Conservation (phyloP, 768 basidiomycete genomes). For the Panaeolus cyanescens region DNA sequence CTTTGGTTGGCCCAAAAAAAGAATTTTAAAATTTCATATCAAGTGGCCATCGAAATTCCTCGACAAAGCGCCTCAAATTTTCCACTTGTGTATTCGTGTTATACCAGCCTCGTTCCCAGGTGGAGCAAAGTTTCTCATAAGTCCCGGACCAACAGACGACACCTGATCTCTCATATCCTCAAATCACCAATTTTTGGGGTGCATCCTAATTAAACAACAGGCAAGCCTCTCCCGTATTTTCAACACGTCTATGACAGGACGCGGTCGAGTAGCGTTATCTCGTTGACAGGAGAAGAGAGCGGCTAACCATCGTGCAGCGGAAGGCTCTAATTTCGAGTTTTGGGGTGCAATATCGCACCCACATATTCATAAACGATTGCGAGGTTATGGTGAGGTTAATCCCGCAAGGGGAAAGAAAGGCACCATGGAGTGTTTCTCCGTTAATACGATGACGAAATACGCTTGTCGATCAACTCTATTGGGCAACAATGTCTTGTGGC, state of each 20-base stretch:
- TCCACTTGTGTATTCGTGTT: background rate
- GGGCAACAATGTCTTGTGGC: background rate
- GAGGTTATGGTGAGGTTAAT: background rate
- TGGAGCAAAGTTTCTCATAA: background rate
- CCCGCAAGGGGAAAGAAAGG: background rate
- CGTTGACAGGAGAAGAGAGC: background rate
- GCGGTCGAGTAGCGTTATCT: background rate
- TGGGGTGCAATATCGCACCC: constrained; percentile 3
- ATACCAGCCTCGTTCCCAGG: background rate
- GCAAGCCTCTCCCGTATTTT: background rate
- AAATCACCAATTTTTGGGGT: background rate
- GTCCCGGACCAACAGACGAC: background rate
- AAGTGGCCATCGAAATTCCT: background rate
- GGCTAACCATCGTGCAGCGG: background rate
- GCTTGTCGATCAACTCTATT: background rate
- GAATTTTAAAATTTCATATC: background rate
- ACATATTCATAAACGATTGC: too few species aligned
- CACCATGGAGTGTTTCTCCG: background rate
- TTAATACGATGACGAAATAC: background rate
- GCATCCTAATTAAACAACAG: background rate
- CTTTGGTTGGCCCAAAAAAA: too few species aligned
- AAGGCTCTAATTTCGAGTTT: too few species aligned
- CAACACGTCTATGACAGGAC: background rate
- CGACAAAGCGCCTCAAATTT: background rate
- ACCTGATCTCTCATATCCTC: background rate